Percentiles rank a stretch among this genome's conserved stretches.
phyloP scores from a whole-genome alignment of 257 asterid species.

The Perilla frutescens region DNA sequence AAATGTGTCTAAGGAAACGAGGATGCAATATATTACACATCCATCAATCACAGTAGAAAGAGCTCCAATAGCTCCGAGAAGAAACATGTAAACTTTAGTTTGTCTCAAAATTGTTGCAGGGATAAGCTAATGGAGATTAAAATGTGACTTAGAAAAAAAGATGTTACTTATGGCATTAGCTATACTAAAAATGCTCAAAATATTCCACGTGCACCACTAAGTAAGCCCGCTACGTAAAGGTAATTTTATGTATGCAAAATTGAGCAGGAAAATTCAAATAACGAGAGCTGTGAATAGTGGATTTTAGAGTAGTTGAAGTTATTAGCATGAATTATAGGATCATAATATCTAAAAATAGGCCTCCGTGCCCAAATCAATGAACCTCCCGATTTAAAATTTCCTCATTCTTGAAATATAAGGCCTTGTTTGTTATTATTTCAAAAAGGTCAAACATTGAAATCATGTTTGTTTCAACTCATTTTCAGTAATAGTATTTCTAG shows the following conservation, averaged over 20 bases:
- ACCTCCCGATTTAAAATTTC: slow-evolving; percentile 39
- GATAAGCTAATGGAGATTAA: neutral
- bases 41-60: neutral
- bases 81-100: neutral
- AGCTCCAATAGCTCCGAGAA: neutral
- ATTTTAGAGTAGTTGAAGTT: slow-evolving; percentile 3
- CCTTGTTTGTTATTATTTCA: too few species aligned
- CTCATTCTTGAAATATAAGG: slow-evolving; percentile 39
- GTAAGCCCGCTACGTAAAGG: neutral
- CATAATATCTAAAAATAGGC: neutral
- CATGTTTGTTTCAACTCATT: too few species aligned
- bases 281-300: neutral
- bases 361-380: neutral
- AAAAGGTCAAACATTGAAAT: too few species aligned
- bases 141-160: neutral
- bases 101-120: neutral
- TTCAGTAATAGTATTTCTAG: too few species aligned
- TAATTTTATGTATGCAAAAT: neutral
- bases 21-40: too few species aligned
- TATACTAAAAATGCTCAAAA: neutral
- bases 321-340: neutral
- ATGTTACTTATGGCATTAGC: neutral
- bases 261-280: neutral
- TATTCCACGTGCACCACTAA: neutral
- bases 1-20: neutral